Percentiles rank a stretch among this genome's conserved stretches.
Evolutionary conservation across 164 flowering plant species (phyloP).

Genomic region (Vitis labrusca): DNA sequence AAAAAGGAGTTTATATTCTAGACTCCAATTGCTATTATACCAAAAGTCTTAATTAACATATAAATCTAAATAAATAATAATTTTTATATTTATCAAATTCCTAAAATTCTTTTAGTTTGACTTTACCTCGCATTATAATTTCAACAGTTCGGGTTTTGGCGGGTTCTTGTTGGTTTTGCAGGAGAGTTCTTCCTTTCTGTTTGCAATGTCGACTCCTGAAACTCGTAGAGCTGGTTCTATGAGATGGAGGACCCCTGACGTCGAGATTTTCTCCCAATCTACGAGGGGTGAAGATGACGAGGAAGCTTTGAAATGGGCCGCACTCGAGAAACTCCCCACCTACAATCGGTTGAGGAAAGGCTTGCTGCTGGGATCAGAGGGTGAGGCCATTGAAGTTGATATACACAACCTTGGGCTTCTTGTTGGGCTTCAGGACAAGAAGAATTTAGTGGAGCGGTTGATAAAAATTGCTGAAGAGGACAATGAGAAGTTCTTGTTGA

Average conservation of each 20-base stretch:
- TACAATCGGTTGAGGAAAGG: constrained; percentile 44
- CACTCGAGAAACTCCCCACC: constrained; percentile 22
- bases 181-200: no score
- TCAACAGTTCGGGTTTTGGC: no score
- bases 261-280: constrained; percentile 27
- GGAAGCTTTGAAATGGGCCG: constrained; percentile 69
- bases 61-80: no score
- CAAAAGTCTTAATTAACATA: no score
- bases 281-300: constrained; percentile 49
- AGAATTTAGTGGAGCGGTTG: constrained; percentile 52
- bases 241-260: constrained; percentile 15
- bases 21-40: no score
- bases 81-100: no score
- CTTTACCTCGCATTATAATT: no score
- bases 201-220: no score
- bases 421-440: constrained; percentile 56
- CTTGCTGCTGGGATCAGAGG: constrained; percentile 22
- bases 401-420: constrained; percentile 45
- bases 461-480: constrained; percentile 64
- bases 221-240: no score
- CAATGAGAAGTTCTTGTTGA: constrained; percentile 71
- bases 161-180: no score
- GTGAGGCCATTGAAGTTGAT: constrained; percentile 48
- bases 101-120: no score
- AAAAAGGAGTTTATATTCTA: no score